phyloP scores from a whole-genome alignment of 352 stramenopile genomes.

The Vaucheria bursata region DNA sequence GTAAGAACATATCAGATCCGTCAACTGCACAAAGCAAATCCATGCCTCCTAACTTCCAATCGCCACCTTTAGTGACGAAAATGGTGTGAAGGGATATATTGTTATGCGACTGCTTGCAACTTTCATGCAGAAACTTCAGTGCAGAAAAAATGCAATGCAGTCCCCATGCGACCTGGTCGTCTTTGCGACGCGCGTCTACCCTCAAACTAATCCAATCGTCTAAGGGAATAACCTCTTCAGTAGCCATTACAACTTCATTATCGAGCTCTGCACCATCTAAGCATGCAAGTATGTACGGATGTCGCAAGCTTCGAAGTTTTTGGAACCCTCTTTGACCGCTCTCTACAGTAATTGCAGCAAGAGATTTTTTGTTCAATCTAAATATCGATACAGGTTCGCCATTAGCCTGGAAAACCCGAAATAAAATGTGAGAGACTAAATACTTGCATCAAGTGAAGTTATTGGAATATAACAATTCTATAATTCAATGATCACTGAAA shows the following conservation, averaged over 20 bases:
- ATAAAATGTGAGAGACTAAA: neutral
- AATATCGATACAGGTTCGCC: slow-evolving; percentile 36
- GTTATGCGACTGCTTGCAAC: slow-evolving; percentile 70
- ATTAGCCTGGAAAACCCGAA: slow-evolving; percentile 12
- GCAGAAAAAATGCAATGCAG: slow-evolving; percentile 68
- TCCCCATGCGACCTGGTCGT: slow-evolving; percentile 69
- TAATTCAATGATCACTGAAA: too few relatives aligned
- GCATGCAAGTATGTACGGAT: slow-evolving; percentile 76
- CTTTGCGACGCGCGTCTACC: slow-evolving; percentile 17
- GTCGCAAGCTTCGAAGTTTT: slow-evolving; percentile 75
- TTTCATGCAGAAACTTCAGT: slow-evolving; percentile 67
- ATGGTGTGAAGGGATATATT: slow-evolving; percentile 69
- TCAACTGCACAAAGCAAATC: slow-evolving; percentile 71
- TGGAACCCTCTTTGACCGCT: slow-evolving; percentile 51
- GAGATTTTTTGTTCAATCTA: slow-evolving; percentile 22
- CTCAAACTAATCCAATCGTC: slow-evolving; percentile 66
- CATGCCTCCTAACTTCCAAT: slow-evolving; percentile 80
- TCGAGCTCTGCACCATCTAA: slow-evolving; percentile 54
- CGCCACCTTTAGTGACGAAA: slow-evolving; percentile 75
- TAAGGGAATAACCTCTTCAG: slow-evolving; percentile 71
- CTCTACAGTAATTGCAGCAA: slow-evolving; percentile 17
- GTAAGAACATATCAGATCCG: slow-evolving; percentile 53
- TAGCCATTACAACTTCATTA: slow-evolving; percentile 74
- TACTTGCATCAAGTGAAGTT: neutral
- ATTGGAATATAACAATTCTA: too few relatives aligned